Base-by-base conservation (phyloP, 768 basidiomycete species). In the Tylopilus subfusipes region DNA sequence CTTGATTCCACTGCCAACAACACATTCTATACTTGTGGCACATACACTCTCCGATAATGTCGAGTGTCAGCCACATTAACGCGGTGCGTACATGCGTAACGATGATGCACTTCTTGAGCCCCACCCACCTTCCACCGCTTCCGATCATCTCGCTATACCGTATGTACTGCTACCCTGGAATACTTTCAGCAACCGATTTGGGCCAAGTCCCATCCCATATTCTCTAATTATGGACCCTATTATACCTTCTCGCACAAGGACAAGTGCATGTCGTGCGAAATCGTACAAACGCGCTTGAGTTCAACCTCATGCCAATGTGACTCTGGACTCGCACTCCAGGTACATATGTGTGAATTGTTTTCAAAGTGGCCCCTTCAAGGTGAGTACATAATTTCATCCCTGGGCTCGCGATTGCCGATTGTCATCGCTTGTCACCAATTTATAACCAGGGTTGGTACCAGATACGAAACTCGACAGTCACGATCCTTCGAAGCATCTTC, bases 141-240 rank as follows among this genome's bases (percentile, higher is more conserved):
- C 51, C 50, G 52, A 54, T 50, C 52, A 49, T 22, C 18, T 25
- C 46, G 47, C 49, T 27, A 51, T 12, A 14, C 45, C 24, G 1
- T n/a, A n/a, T n/a, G n/a, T n/a, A n/a, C n/a, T n/a, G n/a, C 27
- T 42, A 34, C 47, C 53, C 49, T 59, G 53, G 50, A 29, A 58
- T 50, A 36, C 56, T 18, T 44, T 45, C 51, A 29, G 25, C 21
- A 46, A 24, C 11, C 22, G 9, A 22, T 34, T 29, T 13, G 49
- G 8, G 16, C 19, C 34, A 8, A 34, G 14, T 10, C 13, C 31
- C 3, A 12, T 16, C 33, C 16, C 14, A 34, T 34, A 14, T 10
- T 29, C 36, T 36, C 16, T 36, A 14, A 36, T 38, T 19, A 38
- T 18, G 36, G 18, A 1, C 8, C n/a, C 18, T 19, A 34, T 8